A percentile compares a stretch with the other conserved stretches of the same genome.
These are phyloP conservation scores for Auxenochlorella protothecoides DNA, from an alignment of 139 green algal genomes.

Conservation along the genomic window DNA sequence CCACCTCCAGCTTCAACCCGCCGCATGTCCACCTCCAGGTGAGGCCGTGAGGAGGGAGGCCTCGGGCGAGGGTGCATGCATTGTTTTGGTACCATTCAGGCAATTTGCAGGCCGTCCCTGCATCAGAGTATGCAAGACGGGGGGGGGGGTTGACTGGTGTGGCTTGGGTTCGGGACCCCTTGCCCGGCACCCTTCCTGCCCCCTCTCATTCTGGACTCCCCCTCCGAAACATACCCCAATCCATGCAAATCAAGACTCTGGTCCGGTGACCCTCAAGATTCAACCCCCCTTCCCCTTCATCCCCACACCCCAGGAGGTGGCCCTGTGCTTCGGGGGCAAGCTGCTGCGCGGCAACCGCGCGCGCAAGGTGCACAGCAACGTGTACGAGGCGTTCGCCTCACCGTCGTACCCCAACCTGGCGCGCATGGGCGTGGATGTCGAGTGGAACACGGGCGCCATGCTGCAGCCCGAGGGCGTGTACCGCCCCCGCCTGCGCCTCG, in stretches of 20 bases:
- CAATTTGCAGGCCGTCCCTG: too few relatives aligned
- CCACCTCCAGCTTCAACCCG: slow-evolving; percentile 46
- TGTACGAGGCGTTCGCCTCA: slow-evolving; percentile 56
- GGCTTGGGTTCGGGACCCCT: background rate
- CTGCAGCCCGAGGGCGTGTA: slow-evolving; percentile 53
- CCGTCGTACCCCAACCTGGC: slow-evolving; percentile 67
- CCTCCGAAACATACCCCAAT: slow-evolving; percentile 4
- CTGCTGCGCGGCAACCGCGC: slow-evolving; percentile 80
- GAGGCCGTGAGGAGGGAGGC: background rate
- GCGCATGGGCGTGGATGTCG: slow-evolving; percentile 67
- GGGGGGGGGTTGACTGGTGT: background rate
- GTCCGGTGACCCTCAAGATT: background rate
- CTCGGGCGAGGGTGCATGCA: too few relatives aligned
- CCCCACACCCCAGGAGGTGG: slow-evolving; percentile 51
- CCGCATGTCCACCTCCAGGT: slow-evolving; percentile 42
- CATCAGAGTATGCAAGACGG: too few relatives aligned
- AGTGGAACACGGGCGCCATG: slow-evolving; percentile 41
- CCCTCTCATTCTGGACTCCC: background rate
- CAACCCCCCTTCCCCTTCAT: background rate
- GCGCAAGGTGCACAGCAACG: slow-evolving; percentile 51
- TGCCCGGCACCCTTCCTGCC: background rate
- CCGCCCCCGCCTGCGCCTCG: slow-evolving; percentile 62
- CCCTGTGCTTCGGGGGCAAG: slow-evolving; percentile 79
- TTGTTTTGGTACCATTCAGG: too few relatives aligned
- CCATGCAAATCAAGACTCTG: too few relatives aligned